These are phyloP conservation scores for Colletotrichum lupini DNA, from an alignment of 2,329 filamentous ascomycete species.

Conservation along the genomic window DNA sequence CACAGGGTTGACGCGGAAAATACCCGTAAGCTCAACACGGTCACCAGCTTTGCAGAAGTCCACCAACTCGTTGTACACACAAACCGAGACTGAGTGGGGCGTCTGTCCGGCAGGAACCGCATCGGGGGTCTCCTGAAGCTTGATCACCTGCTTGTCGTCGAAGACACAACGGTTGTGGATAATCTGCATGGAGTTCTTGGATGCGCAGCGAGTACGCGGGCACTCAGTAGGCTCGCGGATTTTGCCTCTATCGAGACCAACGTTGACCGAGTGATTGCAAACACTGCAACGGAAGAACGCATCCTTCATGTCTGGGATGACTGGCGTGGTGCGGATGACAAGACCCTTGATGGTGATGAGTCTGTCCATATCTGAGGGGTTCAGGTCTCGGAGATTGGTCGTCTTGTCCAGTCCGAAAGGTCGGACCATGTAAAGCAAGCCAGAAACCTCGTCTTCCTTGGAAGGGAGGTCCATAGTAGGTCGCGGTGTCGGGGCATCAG, in stretches of 20 bases:
- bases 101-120: constrained; percentile 95
- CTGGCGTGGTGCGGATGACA: constrained; percentile 93
- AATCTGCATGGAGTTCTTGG: constrained; percentile 97
- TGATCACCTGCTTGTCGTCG: constrained; percentile 98
- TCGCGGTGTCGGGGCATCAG: constrained; percentile 49
- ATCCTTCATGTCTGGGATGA: constrained; percentile 99
- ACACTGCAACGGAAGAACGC: constrained; percentile 97
- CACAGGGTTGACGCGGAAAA: constrained; percentile 95
- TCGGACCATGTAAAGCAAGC: constrained; percentile 84
- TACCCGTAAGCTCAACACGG: constrained; percentile 92
- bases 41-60: constrained; percentile 99
- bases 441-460: constrained; percentile 84
- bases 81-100: constrained; percentile 95
- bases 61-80: constrained; percentile 95
- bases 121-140: constrained; percentile 97
- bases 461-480: constrained; percentile 63
- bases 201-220: constrained; percentile 82
- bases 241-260: constrained; percentile 93
- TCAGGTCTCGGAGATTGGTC: constrained; percentile 92
- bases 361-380: constrained; percentile 88
- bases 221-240: constrained; percentile 95
- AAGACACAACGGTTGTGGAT: constrained; percentile 96
- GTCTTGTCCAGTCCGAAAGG: constrained; percentile 89
- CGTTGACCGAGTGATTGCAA: constrained; percentile 90
- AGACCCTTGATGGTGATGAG: constrained; percentile 94